Base-by-base conservation (phyloP, 202 grass and related monocot genomes). In the Panicum virgatum region DNA sequence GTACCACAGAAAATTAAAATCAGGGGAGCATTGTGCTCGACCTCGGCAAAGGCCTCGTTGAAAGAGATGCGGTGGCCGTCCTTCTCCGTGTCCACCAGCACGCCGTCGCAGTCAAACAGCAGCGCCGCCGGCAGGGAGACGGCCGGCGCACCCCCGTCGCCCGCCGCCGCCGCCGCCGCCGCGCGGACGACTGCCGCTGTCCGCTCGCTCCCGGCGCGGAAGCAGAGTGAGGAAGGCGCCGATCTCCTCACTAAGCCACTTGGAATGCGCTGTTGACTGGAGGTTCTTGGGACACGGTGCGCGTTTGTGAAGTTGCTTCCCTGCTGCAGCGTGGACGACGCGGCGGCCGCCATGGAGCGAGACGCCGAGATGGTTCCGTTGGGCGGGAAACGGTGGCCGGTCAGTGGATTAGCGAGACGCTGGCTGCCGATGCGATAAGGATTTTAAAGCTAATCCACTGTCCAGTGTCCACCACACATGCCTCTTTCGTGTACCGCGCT, bases 1-100 rank as follows among this genome's bases (percentile, higher is more conserved):
- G 12, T 20, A 39, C 11, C n/a, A 15, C 2, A 37, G 66, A 54
- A 60, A 40, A 15, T 34, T 43, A 66, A 83, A 50, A 7, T 30
- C 15, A 15, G 0, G 4, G 22, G 54, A 69, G 85, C 65, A 39
- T 42, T n/a, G 54, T 58, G 54, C 8, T 34, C 9, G 27, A 98
- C 95, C 95, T 98, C 95, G 30, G 90, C 78, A 52, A 98, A 98
- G 9, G 95, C 91, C 57, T 95, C 95, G 30, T 98, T 98, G 82
- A 98, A 98, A 63, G 95, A 98, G 73, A 98, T 91, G 30, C 90
- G 90, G 63, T 98, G 95, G 14, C 95, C 92, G 53, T 98, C 92
- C 88, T 94, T 98, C 88, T 98, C 95, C 0, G 95, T 98, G 76
- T 98, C 95, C 51, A 94, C 95, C 36, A 98, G 92, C 84, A 98